Conservation (phyloP, 805 yeast genomes). For the Geotrichum ghanense region DNA sequence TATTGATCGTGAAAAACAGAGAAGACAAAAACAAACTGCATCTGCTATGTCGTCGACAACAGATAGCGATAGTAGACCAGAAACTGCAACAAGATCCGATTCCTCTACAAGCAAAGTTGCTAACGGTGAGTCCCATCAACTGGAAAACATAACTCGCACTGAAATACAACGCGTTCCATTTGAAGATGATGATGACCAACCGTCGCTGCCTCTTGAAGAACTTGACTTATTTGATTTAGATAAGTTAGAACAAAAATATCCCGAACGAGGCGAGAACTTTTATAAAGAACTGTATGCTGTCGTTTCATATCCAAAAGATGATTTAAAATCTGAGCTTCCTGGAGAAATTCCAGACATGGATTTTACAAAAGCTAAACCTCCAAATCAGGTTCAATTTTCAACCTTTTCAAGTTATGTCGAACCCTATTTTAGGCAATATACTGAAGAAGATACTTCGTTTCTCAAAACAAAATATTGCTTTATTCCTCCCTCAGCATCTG, state of each 20-base stretch:
- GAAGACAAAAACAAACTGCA: not conserved
- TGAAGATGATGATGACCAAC: slow-evolving; percentile 62
- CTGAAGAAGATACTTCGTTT: slow-evolving; percentile 73
- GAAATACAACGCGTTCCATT: slow-evolving; percentile 48
- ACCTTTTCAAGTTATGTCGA: slow-evolving; percentile 82
- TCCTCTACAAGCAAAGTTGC: not conserved
- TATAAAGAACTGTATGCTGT: slow-evolving; percentile 73
- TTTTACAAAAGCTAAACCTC: slow-evolving; percentile 69
- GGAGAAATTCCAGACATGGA: slow-evolving; percentile 84
- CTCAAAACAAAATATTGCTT: slow-evolving; percentile 40
- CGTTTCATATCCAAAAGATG: slow-evolving; percentile 76
- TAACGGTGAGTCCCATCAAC: not conserved
- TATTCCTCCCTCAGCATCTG: slow-evolving; percentile 35
- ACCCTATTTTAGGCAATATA: slow-evolving; percentile 64
- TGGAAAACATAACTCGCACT: slow-evolving; percentile 16
- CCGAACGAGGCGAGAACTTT: slow-evolving; percentile 62
- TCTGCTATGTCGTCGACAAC: not conserved
- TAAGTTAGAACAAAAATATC: slow-evolving; percentile 37
- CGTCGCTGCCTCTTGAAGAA: slow-evolving; percentile 56
- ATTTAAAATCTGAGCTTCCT: slow-evolving; percentile 64
- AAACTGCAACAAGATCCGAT: not conserved
- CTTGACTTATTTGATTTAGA: slow-evolving; percentile 49
- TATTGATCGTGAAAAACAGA: slow-evolving; percentile 1
- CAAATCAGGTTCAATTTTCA: slow-evolving; percentile 84
- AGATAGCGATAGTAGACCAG: not conserved